Evolutionary conservation across 495 filamentous ascomycete genomes (phyloP).

Genomic region (Sabuloglossum arenarium): DNA sequence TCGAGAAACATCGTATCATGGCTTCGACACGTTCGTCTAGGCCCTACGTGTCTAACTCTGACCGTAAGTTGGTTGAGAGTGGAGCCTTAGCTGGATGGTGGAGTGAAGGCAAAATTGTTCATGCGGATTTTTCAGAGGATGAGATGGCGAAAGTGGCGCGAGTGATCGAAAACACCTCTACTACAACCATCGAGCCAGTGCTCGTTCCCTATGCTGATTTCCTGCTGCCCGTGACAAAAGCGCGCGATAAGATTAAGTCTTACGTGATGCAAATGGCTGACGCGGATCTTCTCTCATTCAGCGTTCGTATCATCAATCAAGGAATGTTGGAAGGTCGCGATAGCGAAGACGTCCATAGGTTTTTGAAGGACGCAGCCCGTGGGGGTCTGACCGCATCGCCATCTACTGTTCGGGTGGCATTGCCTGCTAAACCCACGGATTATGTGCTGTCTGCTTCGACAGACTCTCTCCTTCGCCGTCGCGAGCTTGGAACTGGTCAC

Average conservation of each 20-base stretch:
- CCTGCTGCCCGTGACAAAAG: neutral
- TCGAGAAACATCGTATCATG: neutral
- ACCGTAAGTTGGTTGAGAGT: neutral
- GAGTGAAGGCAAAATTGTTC: neutral
- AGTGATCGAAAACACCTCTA: neutral
- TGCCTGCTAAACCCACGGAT: neutral
- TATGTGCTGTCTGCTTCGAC: neutral
- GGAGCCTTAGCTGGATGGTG: neutral
- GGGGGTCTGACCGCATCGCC: neutral
- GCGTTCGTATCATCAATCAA: neutral
- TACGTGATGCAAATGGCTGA: neutral
- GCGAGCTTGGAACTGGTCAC: neutral
- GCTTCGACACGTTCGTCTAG: neutral
- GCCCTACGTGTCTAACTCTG: neutral
- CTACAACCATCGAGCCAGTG: neutral
- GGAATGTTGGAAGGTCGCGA: neutral
- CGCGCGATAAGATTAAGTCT: neutral
- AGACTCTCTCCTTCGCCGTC: neutral
- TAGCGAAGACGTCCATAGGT: neutral
- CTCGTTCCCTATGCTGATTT: neutral
- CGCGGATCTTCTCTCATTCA: neutral
- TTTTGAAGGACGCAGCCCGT: constrained; percentile 4
- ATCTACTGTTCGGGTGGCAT: neutral
- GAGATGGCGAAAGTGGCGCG: neutral
- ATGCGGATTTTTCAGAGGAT: constrained; percentile 3